Base-by-base conservation (phyloP, 768 basidiomycete species). In the Amanita rimosa region DNA sequence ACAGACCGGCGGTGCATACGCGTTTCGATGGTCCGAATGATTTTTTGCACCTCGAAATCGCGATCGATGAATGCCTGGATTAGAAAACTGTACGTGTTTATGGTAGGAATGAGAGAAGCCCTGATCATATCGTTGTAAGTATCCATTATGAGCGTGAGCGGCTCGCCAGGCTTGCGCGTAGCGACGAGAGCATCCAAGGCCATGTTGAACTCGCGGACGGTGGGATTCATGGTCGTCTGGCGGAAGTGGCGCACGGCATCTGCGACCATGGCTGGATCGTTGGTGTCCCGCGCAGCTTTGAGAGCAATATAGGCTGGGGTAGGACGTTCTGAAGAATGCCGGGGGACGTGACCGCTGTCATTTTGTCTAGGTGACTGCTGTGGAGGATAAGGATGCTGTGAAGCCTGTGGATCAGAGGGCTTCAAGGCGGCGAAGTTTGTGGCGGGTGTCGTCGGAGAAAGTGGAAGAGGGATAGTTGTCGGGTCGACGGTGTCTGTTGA, bases 111-210 rank as follows among this genome's bases (percentile, higher is more conserved):
- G 3, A 92, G 60, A 14, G 76, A 74, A 26, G 65, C 70, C 22
- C 71, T 65, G 49, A 91, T 65, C 72, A 94, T 78, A 42, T 78
- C 69, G 53, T 87, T 76, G 66, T 93, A 94, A 2, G 80, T 72
- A 43, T 80, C 75, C 46, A 85, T 61, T 33, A 90, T 64, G 36
- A 72, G 58, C 0, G 70, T 62, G 26, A 88, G 69, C 5, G 79
- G 76, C 52, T 76, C 75, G 6, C 79, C 79, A 8, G 59, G 49
- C 14, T 48, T 38, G 54, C 81, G 72, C 44, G 72, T 66, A 27
- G 62, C 57, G 33, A 68, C 56, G 2, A 91, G 62, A 0, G 76
- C 79, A 1, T 69, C 58, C 17, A 92, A 63, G 4, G 80, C 80
- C 29, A 68, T 60, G 56, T 89, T 89, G 66, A 80, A 88, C 17